Evolutionary conservation across 2,329 filamentous ascomycete species (phyloP), one percentile per base, ranked within the genome.

Genomic region (Acrocalymma vagum): DNA sequence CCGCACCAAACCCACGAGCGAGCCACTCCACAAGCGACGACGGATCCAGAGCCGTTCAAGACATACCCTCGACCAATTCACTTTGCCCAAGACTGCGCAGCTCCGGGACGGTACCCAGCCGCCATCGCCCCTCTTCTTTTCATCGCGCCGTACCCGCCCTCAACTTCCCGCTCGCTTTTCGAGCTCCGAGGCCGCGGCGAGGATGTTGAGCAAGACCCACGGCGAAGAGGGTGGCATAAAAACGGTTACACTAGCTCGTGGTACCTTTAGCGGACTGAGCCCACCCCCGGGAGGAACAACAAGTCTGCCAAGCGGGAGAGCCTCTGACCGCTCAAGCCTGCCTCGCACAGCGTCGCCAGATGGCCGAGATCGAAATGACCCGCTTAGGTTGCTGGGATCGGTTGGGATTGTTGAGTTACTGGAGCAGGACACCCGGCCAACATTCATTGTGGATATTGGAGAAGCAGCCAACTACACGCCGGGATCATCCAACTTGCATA

Each of bases 391-490:
- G 34, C 74, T 92, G 4, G 81, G 81, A 27, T 79, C 80, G 17
- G 76, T 91, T 35, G 85, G 86, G 16, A 78, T 90, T 8, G 70
- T 86, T 14, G 89, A 93, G 64, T 72, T 93, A 25, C 69, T 94
- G 26, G 88, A 93, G 60, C 81, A 87, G 52, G 89, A 94, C 62
- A 82, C 86, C 33, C 77, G 89, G 30, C 89, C 88, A 3, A 88
- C 86, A 0, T 90, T 93, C 56, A 79, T 93, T 27, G 75, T 93
- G 22, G 88, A 93, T 57, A 70, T 88, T 34, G 74, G 75, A 6
- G 82, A 86, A 55, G 66, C 75, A 1, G 65, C 71, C n/a, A 85
- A 84, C 53, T 77, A 75, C 30, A 72, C 70, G 15, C 72, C 78
- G 1, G 77, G 78, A 0, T 40, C 48, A 2, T 35, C 42, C 4